A percentile compares a stretch with the other conserved stretches of the same genome.
Conservation (phyloP, 805 yeast species). For the Pichia phayaonensis region DNA sequence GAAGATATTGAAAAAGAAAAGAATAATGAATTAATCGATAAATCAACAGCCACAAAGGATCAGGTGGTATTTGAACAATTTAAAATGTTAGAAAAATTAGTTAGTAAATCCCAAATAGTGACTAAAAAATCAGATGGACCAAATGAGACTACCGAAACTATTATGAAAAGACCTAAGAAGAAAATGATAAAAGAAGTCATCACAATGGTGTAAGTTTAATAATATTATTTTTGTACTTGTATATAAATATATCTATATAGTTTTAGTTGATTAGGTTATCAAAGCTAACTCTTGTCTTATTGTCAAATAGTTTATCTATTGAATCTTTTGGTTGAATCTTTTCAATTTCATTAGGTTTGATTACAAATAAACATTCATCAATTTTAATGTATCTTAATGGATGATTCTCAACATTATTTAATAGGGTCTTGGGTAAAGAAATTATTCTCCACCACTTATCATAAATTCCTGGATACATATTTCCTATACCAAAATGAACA, state of each 20-base stretch:
- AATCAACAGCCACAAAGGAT: conserved; percentile 3
- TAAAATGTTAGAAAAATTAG: conserved; percentile 15
- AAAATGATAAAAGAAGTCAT: conserved; percentile 8
- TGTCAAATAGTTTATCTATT: conserved; percentile 40
- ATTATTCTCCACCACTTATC: conserved; percentile 54
- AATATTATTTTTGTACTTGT: not conserved
- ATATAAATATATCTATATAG: not conserved
- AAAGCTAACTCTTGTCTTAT: conserved; percentile 9
- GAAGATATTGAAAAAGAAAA: conserved; percentile 6
- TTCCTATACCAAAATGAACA: conserved; percentile 48
- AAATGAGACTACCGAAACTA: conserved; percentile 3
- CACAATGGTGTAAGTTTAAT: conserved; percentile 5
- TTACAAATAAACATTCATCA: conserved; percentile 42
- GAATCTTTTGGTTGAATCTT: conserved; percentile 36
- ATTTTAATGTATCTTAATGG: conserved; percentile 37
- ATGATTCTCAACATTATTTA: conserved; percentile 8
- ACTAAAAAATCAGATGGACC: conserved; percentile 6
- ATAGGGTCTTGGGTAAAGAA: conserved; percentile 40
- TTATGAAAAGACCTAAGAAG: conserved; percentile 11
- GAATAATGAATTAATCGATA: not conserved
- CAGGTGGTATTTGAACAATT: conserved; percentile 15
- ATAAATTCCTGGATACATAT: conserved; percentile 43
- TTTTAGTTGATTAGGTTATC: not conserved
- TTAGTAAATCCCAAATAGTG: conserved; percentile 14
- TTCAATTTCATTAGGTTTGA: conserved; percentile 12